phyloP scores from a whole-genome alignment of 306 rosid genomes.

The Cicer arietinum region DNA sequence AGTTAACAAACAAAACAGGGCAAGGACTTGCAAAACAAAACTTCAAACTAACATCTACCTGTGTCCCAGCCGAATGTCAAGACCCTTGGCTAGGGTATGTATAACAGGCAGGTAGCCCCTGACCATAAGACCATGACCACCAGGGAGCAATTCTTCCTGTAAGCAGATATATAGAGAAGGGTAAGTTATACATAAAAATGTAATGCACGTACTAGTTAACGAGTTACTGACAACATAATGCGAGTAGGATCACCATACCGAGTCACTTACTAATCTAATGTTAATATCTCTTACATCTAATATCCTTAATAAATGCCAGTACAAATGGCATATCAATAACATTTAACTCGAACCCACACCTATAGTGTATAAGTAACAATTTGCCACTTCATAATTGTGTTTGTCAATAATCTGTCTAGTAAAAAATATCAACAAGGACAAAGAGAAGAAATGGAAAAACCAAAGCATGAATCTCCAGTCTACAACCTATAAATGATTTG shows the following conservation, averaged over 20 bases:
- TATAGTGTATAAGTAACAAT: not conserved
- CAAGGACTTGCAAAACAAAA: slow-evolving; percentile 8
- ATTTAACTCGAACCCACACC: slow-evolving; percentile 33
- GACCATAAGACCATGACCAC: slow-evolving; percentile 99
- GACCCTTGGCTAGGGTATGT: slow-evolving; percentile 94
- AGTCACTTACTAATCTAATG: slow-evolving; percentile 29
- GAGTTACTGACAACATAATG: not conserved
- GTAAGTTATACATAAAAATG: not conserved
- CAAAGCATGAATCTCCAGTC: not conserved
- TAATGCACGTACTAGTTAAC: not conserved
- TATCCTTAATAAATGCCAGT: slow-evolving; percentile 22
- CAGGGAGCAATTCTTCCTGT: slow-evolving; percentile 96
- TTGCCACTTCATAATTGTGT: not conserved
- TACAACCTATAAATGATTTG: slow-evolving; percentile 11
- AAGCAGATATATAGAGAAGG: slow-evolving; percentile 34
- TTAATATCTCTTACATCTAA: slow-evolving; percentile 7
- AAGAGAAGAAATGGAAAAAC: not conserved
- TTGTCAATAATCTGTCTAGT: not conserved
- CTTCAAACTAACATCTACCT: slow-evolving; percentile 53
- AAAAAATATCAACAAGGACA: not conserved
- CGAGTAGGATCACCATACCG: slow-evolving; percentile 21
- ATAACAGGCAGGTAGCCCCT: slow-evolving; percentile 94
- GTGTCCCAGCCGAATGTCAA: slow-evolving; percentile 86
- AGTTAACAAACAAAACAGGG: slow-evolving; percentile 33
- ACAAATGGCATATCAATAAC: not conserved